Percentiles rank a stretch among this genome's conserved stretches.
phyloP scores from a whole-genome alignment of 2,329 filamentous ascomycete species.

The Talaromyces sp. region DNA sequence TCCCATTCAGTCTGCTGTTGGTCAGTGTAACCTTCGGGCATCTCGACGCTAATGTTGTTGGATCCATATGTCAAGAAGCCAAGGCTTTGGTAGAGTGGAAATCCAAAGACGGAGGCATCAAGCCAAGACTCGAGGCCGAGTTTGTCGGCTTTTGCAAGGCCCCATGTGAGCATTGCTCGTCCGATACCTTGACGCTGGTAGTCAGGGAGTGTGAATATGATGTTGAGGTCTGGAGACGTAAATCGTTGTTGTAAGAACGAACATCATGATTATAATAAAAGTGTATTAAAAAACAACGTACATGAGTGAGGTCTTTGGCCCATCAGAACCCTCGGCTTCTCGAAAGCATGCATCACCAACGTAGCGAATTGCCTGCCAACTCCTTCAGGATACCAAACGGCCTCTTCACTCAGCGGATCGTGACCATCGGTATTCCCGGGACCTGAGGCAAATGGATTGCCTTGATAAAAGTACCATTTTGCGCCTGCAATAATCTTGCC shows the following conservation, averaged over 20 bases:
- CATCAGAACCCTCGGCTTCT: slow-evolving; percentile 5
- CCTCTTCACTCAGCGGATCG: slow-evolving; percentile 8
- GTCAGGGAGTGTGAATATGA: slow-evolving; percentile 13
- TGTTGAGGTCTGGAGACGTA: slow-evolving; percentile 8
- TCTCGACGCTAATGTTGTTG: slow-evolving; percentile 7
- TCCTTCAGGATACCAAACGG: slow-evolving; percentile 13
- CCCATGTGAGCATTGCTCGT: slow-evolving; percentile 8
- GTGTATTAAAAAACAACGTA: neutral
- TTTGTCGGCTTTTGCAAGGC: slow-evolving; percentile 10
- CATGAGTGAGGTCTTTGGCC: slow-evolving; percentile 12
- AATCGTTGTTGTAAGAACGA: neutral
- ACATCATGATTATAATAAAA: too few relatives aligned
- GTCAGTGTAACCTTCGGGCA: slow-evolving; percentile 3
- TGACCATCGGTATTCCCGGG: neutral
- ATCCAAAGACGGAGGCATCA: slow-evolving; percentile 6
- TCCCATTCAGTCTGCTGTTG: slow-evolving; percentile 11
- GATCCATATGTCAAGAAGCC: slow-evolving; percentile 12
- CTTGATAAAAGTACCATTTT: slow-evolving; percentile 16
- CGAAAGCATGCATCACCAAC: slow-evolving; percentile 10
- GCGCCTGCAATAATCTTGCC: slow-evolving; percentile 5
- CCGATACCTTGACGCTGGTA: slow-evolving; percentile 7
- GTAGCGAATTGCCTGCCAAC: slow-evolving; percentile 10
- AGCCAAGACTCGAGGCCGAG: slow-evolving; percentile 13
- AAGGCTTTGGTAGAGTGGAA: slow-evolving; percentile 6
- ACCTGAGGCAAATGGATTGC: slow-evolving; percentile 7